Evolutionary conservation across 75 land plant genomes (phyloP).

Genomic region (Selaginella tamariscina): DNA sequence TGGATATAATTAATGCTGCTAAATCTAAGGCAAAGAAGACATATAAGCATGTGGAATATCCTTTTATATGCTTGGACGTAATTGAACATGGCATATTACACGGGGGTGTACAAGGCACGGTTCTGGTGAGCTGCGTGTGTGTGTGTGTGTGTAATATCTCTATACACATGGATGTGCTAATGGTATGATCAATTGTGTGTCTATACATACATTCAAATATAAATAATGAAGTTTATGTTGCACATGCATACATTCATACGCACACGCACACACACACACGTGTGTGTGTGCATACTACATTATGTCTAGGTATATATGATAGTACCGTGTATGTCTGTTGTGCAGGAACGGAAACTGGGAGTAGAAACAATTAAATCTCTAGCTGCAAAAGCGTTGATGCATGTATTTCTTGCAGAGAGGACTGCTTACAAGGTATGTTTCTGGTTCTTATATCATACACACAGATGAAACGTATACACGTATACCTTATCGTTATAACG

Average conservation of each 20-base stretch:
- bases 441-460: not conserved
- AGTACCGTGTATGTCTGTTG: not conserved
- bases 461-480: too few relatives aligned
- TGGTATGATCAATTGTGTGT: too few relatives aligned
- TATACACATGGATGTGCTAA: too few relatives aligned
- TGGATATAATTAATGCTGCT: not conserved
- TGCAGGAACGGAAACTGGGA: not conserved
- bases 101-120: not conserved
- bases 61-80: not conserved
- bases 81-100: not conserved
- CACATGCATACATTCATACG: too few relatives aligned
- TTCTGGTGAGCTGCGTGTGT: not conserved
- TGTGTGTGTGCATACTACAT: too few relatives aligned
- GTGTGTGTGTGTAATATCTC: not conserved
- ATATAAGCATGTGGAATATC: not conserved
- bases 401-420: not conserved
- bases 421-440: not conserved
- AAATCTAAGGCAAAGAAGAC: not conserved
- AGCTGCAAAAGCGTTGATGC: not conserved
- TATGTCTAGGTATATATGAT: too few relatives aligned
- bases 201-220: too few relatives aligned
- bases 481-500: too few relatives aligned
- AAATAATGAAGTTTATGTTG: too few relatives aligned
- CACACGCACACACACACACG: too few relatives aligned
- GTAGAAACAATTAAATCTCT: not conserved